phyloP scores from a whole-genome alignment of 1,284 basidiomycete genomes.

The Ceratobasidium sp. region DNA sequence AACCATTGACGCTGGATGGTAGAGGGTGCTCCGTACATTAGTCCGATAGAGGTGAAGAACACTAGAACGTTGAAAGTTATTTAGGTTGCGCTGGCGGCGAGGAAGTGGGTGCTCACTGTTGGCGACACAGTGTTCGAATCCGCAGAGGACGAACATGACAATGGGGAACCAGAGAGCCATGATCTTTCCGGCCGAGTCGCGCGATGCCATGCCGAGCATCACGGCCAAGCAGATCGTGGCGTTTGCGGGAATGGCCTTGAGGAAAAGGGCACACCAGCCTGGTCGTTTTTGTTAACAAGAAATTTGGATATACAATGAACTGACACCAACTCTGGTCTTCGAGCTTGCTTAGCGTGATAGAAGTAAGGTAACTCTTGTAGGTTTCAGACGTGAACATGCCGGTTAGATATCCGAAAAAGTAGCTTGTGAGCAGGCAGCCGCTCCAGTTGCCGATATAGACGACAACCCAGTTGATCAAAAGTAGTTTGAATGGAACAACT shows the following conservation, averaged over 20 bases:
- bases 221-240: constrained; percentile 51
- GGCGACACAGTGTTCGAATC: constrained; percentile 50
- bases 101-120: constrained; percentile 47
- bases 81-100: too few relatives aligned
- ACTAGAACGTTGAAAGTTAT: constrained; percentile 45
- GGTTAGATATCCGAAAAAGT: constrained; percentile 51
- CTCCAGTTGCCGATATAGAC: constrained; percentile 51
- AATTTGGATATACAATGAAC: neutral
- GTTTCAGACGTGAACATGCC: constrained; percentile 47
- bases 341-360: constrained; percentile 16
- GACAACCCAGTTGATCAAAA: constrained; percentile 48
- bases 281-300: neutral
- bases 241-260: constrained; percentile 51
- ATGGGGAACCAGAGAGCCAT: constrained; percentile 51
- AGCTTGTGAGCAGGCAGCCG: constrained; percentile 49
- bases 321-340: constrained; percentile 21
- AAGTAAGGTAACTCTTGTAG: constrained; percentile 18
- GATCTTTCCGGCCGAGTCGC: constrained; percentile 51
- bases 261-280: constrained; percentile 51
- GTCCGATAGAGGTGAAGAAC: constrained; percentile 50
- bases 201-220: constrained; percentile 49
- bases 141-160: constrained; percentile 46
- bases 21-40: constrained; percentile 51
- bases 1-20: constrained; percentile 50
- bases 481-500: constrained; percentile 2